phyloP scores from a whole-genome alignment of 257 asterid species.

The Gentiana macrophylla region DNA sequence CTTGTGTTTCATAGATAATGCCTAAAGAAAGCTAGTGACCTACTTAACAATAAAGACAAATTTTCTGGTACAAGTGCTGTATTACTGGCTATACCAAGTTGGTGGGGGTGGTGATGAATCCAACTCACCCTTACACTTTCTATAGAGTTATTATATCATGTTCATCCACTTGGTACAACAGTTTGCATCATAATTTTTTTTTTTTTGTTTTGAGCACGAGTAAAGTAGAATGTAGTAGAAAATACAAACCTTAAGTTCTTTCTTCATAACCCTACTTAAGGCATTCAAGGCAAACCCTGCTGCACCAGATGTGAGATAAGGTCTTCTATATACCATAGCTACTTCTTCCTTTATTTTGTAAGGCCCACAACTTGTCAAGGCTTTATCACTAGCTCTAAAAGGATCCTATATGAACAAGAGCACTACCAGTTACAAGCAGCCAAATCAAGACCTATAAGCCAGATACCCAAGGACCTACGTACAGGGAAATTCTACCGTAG shows the following conservation, averaged over 20 bases:
- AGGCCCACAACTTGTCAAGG: constrained; percentile 80
- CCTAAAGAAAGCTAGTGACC: not conserved
- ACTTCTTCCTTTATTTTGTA: constrained; percentile 80
- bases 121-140: too few species aligned
- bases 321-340: constrained; percentile 89
- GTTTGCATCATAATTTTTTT: too few species aligned
- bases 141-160: too few species aligned
- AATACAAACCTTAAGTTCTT: constrained; percentile 61
- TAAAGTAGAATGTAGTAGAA: not conserved
- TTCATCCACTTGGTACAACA: too few species aligned
- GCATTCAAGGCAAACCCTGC: constrained; percentile 92
- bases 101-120: too few species aligned
- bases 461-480: not conserved
- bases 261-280: constrained; percentile 73
- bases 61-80: not conserved
- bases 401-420: constrained; percentile 53
- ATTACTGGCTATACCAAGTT: too few species aligned
- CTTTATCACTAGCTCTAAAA: constrained; percentile 85
- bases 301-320: constrained; percentile 84
- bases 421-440: not conserved
- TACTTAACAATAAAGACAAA: not conserved
- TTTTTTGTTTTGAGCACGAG: not conserved
- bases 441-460: not conserved
- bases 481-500: not conserved
- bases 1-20: not conserved